These are phyloP conservation scores for Williopsis jadinii DNA, from an alignment of 1,139 yeast genomes.

Conservation along the genomic window DNA sequence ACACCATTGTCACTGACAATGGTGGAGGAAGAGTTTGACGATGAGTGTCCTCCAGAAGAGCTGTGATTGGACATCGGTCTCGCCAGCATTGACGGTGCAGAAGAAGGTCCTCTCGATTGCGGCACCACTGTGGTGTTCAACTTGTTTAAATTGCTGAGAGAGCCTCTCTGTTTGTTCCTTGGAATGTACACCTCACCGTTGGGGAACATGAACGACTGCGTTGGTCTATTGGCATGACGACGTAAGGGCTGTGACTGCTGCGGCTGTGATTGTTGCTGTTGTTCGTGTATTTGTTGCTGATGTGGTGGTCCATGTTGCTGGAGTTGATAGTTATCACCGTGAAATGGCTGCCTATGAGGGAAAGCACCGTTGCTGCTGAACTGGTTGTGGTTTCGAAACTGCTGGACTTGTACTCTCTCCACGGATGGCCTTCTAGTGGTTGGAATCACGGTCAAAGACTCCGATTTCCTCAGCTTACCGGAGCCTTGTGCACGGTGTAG, in stretches of 20 bases:
- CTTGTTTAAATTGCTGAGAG: constrained; percentile 8
- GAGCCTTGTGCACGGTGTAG: background rate
- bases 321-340: too few species aligned
- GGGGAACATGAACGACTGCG: constrained; percentile 21
- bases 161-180: constrained; percentile 18
- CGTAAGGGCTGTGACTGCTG: constrained; percentile 1
- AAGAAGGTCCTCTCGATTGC: background rate
- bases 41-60: background rate
- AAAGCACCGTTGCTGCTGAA: too few species aligned
- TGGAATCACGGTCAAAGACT: constrained; percentile 8
- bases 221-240: constrained; percentile 1
- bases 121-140: too few species aligned
- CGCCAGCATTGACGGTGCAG: background rate
- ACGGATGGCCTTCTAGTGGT: constrained; percentile 8
- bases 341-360: too few species aligned
- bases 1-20: background rate
- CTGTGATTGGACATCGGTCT: background rate
- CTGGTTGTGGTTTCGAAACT: constrained; percentile 1
- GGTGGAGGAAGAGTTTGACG: background rate
- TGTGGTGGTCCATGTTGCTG: too few species aligned
- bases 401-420: constrained; percentile 6
- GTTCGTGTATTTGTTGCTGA: constrained; percentile 1
- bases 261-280: constrained; percentile 4
- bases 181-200: constrained; percentile 24
- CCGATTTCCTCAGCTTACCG: constrained; percentile 3